Conservation (phyloP, 129 eudicot species). For the Sambucus nigra region DNA sequence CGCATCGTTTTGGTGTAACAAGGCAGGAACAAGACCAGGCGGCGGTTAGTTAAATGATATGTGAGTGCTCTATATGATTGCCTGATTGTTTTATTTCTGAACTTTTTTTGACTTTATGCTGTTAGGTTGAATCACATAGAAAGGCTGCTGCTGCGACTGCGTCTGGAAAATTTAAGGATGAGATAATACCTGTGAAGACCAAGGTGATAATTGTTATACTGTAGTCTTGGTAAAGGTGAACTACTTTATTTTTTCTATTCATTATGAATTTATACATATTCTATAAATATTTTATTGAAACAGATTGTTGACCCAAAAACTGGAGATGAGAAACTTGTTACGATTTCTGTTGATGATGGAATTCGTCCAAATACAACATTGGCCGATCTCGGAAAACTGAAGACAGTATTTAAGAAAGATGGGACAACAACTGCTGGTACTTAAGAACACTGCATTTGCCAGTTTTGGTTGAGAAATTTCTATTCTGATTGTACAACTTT, state of each 20-base stretch:
- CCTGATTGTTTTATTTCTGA: background rate
- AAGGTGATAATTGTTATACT: conserved; percentile 35
- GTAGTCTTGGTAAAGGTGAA: background rate
- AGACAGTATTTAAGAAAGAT: conserved; percentile 79
- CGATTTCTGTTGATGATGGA: conserved; percentile 80
- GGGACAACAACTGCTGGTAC: conserved; percentile 96
- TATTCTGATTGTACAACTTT: background rate
- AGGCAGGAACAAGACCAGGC: conserved; percentile 96
- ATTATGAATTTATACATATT: background rate
- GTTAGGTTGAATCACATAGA: conserved; percentile 86
- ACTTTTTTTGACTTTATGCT: conserved; percentile 5
- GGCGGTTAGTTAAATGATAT: conserved; percentile 58
- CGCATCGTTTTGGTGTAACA: conserved; percentile 73
- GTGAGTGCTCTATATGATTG: background rate
- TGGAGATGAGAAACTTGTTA: conserved; percentile 80
- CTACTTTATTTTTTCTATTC: background rate
- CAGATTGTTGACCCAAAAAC: conserved; percentile 93
- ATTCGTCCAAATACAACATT: conserved; percentile 65
- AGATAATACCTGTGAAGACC: conserved; percentile 76
- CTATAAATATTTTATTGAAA: conserved; percentile 3
- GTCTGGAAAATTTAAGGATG: conserved; percentile 83
- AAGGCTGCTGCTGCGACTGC: conserved; percentile 98
- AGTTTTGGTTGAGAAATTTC: background rate
- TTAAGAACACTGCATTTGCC: background rate
- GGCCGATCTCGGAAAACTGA: conserved; percentile 71